Evolutionary conservation across 2,329 filamentous ascomycete species (phyloP).

Genomic region (Venturia oleaginea): DNA sequence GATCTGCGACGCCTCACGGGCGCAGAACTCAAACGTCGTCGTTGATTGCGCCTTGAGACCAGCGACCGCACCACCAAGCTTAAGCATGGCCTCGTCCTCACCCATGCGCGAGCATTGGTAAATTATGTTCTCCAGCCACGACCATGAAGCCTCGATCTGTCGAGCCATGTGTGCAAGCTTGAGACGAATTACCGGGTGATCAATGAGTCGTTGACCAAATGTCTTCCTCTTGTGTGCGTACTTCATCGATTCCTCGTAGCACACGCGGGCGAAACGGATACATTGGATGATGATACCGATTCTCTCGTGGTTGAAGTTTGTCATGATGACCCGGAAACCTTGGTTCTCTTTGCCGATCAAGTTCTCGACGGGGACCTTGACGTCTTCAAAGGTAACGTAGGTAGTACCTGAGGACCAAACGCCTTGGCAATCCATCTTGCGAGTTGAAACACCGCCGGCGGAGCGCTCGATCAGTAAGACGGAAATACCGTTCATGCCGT

Average conservation of each 20-base stretch:
- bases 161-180: conserved; percentile 98
- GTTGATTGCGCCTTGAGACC: conserved; percentile 90
- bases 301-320: conserved; percentile 98
- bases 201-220: conserved; percentile 92
- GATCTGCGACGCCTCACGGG: conserved; percentile 91
- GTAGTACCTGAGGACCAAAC: conserved; percentile 93
- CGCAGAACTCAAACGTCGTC: conserved; percentile 94
- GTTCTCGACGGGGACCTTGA: conserved; percentile 99
- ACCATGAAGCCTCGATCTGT: conserved; percentile 94
- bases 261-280: conserved; percentile 88
- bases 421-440: conserved; percentile 97
- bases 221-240: conserved; percentile 96
- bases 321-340: conserved; percentile 97
- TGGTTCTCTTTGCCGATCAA: conserved; percentile 96
- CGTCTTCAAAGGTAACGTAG: conserved; percentile 97
- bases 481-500: conserved; percentile 87
- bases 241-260: conserved; percentile 92
- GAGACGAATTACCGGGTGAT: conserved; percentile 93
- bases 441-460: conserved; percentile 76
- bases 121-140: conserved; percentile 92
- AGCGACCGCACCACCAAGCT: conserved; percentile 89
- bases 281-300: conserved; percentile 98
- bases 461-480: conserved; percentile 86
- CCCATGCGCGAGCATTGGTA: conserved; percentile 90
- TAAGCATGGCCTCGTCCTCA: conserved; percentile 91